Percentiles rank a stretch among this genome's conserved stretches.
These are phyloP conservation scores for Pterocarpus santalinus DNA, from an alignment of 306 rosid genomes.

Conservation along the genomic window DNA sequence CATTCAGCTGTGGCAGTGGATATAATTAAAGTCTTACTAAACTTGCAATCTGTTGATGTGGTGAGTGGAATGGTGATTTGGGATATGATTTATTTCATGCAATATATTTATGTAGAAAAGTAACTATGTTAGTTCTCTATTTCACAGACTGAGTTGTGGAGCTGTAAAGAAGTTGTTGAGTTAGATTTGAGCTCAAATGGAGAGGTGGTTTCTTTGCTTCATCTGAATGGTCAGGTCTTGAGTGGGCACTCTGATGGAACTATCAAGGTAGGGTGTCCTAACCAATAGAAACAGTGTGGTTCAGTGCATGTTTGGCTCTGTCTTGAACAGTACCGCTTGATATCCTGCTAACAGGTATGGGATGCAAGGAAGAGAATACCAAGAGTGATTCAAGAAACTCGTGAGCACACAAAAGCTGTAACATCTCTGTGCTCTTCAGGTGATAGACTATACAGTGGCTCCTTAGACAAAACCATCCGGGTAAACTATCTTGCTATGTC, in stretches of 20 bases:
- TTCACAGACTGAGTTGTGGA: conserved; percentile 83
- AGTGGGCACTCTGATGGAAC: conserved; percentile 98
- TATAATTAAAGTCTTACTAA: conserved; percentile 75
- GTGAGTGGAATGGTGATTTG: conserved; percentile 59
- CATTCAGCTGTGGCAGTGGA: conserved; percentile 67
- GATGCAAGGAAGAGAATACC: conserved; percentile 71
- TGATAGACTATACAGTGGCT: conserved; percentile 81
- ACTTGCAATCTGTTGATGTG: conserved; percentile 77
- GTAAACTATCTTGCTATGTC: conserved; percentile 51
- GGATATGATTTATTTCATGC: conserved; percentile 4
- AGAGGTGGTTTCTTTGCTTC: conserved; percentile 78
- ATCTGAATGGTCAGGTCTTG: conserved; percentile 71
- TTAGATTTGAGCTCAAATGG: conserved; percentile 76
- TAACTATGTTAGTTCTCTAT: conserved; percentile 33
- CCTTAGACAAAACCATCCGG: conserved; percentile 91
- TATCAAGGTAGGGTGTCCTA: conserved; percentile 71
- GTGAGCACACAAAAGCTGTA: conserved; percentile 84
- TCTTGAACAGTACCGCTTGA: conserved; percentile 25
- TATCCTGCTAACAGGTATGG: conserved; percentile 75
- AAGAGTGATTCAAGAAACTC: conserved; percentile 83
- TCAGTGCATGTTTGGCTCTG: conserved; percentile 9
- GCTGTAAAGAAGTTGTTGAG: conserved; percentile 76
- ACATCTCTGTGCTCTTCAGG: conserved; percentile 74
- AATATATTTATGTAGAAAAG: conserved; percentile 29
- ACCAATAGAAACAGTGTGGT: conserved; percentile 23